Evolutionary conservation across 441 rosid genomes (phyloP).

Genomic region (Populus trichocarpa): DNA sequence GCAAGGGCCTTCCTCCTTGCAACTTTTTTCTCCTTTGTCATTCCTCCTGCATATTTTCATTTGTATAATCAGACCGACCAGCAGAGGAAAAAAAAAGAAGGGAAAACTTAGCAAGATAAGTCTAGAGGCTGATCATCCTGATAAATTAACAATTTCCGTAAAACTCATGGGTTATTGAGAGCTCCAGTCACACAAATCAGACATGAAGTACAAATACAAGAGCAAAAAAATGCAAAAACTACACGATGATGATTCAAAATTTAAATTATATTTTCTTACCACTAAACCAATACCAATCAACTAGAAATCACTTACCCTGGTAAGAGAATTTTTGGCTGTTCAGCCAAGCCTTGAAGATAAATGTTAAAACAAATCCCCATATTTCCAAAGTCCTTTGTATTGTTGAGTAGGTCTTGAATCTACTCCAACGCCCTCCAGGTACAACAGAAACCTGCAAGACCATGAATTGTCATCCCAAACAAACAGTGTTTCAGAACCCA

Average conservation of each 20-base stretch:
- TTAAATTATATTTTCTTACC: neutral
- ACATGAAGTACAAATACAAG: neutral
- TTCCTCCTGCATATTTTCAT: slow-evolving; percentile 56
- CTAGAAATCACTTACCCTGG: slow-evolving; percentile 46
- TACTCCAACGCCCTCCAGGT: slow-evolving; percentile 95
- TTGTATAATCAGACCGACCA: neutral
- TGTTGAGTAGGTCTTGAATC: slow-evolving; percentile 92
- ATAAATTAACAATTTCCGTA: neutral
- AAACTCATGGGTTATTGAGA: neutral
- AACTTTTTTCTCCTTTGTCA: slow-evolving; percentile 78
- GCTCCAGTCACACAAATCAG: neutral
- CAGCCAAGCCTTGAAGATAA: slow-evolving; percentile 80
- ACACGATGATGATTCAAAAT: neutral
- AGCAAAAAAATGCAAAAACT: neutral
- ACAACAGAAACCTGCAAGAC: slow-evolving; percentile 80
- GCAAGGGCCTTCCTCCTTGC: slow-evolving; percentile 69
- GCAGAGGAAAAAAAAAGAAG: neutral
- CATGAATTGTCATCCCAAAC: slow-evolving; percentile 5
- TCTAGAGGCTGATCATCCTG: neutral
- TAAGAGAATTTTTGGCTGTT: slow-evolving; percentile 82
- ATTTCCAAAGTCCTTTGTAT: slow-evolving; percentile 92
- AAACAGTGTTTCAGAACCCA: neutral
- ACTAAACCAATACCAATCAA: neutral
- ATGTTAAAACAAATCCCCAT: slow-evolving; percentile 83
- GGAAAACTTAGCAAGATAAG: neutral